Base-by-base conservation (phyloP, 495 filamentous ascomycete genomes). In the Penicillium flavigenum region DNA sequence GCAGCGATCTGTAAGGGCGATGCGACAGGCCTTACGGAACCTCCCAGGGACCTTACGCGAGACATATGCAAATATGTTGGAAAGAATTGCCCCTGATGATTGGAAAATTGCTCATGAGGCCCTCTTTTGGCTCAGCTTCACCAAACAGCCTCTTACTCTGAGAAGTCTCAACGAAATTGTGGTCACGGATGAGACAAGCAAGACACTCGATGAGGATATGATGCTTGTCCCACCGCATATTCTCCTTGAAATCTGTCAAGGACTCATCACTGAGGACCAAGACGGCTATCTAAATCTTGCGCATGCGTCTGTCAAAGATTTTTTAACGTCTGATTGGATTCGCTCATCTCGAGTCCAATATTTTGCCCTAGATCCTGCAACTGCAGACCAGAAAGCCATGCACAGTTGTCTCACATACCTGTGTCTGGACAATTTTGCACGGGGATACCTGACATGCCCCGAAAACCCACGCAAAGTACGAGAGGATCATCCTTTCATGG, bases 281-380 rank as follows among this genome's bases (percentile, higher is more conserved):
- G 39, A 31, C 4, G 64, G 62, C 12, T 31, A 51, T 17, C 53
- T 67, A 9, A 51, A 29, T 11, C 56, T 67, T 17, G 64, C 64
- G 4, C 64, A 64, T 42, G 53, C 64, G 7, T 67, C 64, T 3
- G 54, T 67, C 39, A 64, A 62, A 16, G 61, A 67, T 0, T 67
- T 67, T 34, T 31, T 67, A 4, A 64, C 56, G 3, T 67, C 64
- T 0, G 61, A 67, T 4, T 67, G 61, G 64, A 64, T 67, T 24
- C 41, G 31, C 26, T 45, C 51, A 16, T 67, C 64, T 16, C 46
- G 42, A 3, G 64, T 67, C 1, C 43, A 39, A 26, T 63, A 62
- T 41, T 67, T 67, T 10, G 52, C 51, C 8, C 45, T 67, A 32
- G 52, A 67, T 39, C 34, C 58, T 8, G 2, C 39, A 3, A 64